Evolutionary conservation across 306 rosid genomes (phyloP), one percentile per base, ranked within the genome.

Genomic region (Coriaria nepalensis): DNA sequence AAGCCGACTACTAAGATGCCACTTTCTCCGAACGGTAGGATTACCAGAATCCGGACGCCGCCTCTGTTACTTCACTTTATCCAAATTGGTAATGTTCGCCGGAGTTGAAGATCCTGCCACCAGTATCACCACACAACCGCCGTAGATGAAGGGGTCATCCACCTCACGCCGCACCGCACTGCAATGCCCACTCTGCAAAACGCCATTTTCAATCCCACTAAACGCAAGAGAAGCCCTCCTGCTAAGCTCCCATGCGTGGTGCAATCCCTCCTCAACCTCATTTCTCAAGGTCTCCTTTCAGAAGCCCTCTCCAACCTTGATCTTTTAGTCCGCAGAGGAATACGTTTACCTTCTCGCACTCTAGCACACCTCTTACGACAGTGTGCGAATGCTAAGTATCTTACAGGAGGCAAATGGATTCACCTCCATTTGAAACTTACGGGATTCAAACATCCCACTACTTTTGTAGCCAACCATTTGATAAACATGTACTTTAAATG

Each of bases 221-320:
- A 68, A 37, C 40, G 61, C 46, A 73, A 43, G 33, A 56, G 65
- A 38, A 61, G 43, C 61, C 42, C 45, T 32, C 29, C 32, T 29
- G 43, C 62, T 59, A 65, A 71, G 39, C 54, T 29, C 12, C 55
- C 70, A 52, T 87, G 96, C 73, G 40, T 87, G 53, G 80, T 67
- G 60, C 68, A 71, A 38, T 60, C 82, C 47, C 12, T 87, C 38
- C 55, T 79, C 52, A 7, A 37, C 11, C 69, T 66, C 63, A 63
- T 73, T 60, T 51, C 76, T 44, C 63, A 49, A 4, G 70, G 81
- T 8, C 55, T 45, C 10, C 77, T 82, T 46, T 57, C 80, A 6
- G 68, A 83, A 42, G 87, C 82, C 33, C 68, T 87, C 59, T 73
- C 84, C 7, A 67, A 79, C 37, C 82, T 87, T 13, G 96, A 78